phyloP scores from a whole-genome alignment of 2,329 filamentous ascomycete species.

The Parasarocladium wereldwijsianum region DNA sequence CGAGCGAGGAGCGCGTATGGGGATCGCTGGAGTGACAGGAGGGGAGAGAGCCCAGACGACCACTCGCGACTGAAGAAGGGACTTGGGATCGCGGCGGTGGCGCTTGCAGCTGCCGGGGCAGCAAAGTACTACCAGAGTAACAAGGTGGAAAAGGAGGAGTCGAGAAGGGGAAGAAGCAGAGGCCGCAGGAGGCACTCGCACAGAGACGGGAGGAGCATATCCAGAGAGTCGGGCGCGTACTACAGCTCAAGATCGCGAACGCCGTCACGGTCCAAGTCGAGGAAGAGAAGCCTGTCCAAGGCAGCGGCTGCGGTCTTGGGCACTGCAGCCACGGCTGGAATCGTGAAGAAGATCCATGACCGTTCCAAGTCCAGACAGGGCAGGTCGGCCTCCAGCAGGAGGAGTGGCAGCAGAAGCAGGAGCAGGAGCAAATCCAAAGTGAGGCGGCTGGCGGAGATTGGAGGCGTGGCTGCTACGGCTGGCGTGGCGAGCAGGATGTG shows the following conservation, averaged over 20 bases:
- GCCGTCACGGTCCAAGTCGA: slow-evolving; percentile 24
- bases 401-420: slow-evolving; percentile 11
- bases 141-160: slow-evolving; percentile 45
- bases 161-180: slow-evolving; percentile 38
- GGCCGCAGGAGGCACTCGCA: slow-evolving; percentile 20
- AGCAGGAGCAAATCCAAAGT: slow-evolving; percentile 31
- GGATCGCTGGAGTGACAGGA: slow-evolving; percentile 29
- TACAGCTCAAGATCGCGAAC: slow-evolving; percentile 29
- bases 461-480: slow-evolving; percentile 43
- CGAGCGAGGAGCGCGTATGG: slow-evolving; percentile 47
- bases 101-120: slow-evolving; percentile 49
- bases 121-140: slow-evolving; percentile 48
- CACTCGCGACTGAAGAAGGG: slow-evolving; percentile 42
- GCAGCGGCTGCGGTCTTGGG: slow-evolving; percentile 43
- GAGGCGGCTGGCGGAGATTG: slow-evolving; percentile 43
- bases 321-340: slow-evolving; percentile 40
- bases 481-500: slow-evolving; percentile 47
- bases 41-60: slow-evolving; percentile 21
- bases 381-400: slow-evolving; percentile 9
- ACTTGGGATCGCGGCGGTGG: slow-evolving; percentile 47
- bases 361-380: slow-evolving; percentile 30
- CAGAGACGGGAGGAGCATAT: slow-evolving; percentile 2
- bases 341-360: slow-evolving; percentile 41
- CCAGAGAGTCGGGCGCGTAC: slow-evolving; percentile 10
- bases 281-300: slow-evolving; percentile 30